Base-by-base conservation (phyloP, 257 asterid genomes). In the Solanum lycopersicoides region DNA sequence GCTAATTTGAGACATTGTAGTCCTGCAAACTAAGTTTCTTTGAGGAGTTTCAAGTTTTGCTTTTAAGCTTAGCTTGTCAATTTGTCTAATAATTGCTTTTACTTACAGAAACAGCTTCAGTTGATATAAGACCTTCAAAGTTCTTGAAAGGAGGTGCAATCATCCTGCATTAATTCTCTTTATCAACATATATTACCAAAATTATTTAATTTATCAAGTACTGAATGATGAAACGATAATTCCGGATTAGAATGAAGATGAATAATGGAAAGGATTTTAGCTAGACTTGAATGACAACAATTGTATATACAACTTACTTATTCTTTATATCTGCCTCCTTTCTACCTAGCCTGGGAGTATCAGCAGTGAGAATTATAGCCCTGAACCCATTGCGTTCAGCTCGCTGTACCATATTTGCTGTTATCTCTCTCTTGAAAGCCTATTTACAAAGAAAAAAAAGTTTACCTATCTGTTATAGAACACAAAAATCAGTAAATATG, bases 331-430 rank as follows among this genome's bases (percentile, higher is more conserved):
- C 95, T 41, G 93, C 91, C 91, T 93, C 95, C 65, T 94, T 92
- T 84, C 68, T 47, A 16, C 95, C 97, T 13, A 90, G 91, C 28
- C 92, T 91, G 20, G 97, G 97, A 79, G 90, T 82, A 90, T 94
- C 95, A 72, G 83, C 95, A 23, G 97, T 94, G 18, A 94, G 92
- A 85, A 94, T 82, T 79, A 94, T 86, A 60, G 94, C 97, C 89
- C 89, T 94, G 90, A 90, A 94, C 60, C 95, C 95, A 88, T 90
- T 94, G 85, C 91, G 90, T 89, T 92, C 97, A 50, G 97, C 97
- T 87, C 94, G 91, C 85, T 88, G 91, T 73, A 91, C 94, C 95
- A 94, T 87, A 86, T 91, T 41, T 50, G 93, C 93, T 50, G 94
- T 79, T 88, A 92, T 83, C 25, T 94, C 94, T 32, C 96, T 91